phyloP scores from a whole-genome alignment of 2,329 filamentous ascomycete species.

The Aspergillus melleus region DNA sequence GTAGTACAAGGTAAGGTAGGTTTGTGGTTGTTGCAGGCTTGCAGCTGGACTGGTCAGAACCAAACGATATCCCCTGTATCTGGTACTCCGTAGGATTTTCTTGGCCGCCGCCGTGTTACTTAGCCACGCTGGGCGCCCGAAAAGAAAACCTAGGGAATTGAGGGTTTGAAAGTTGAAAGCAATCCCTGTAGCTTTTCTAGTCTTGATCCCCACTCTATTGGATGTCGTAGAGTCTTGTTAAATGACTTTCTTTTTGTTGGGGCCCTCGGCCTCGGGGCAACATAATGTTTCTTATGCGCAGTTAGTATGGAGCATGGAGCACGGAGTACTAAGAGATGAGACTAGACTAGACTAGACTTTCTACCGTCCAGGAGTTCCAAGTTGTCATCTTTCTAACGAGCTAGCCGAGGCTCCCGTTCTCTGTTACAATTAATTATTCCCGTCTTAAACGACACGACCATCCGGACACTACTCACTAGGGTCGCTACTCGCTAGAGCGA shows the following conservation, averaged over 20 bases:
- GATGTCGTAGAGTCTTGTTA: not conserved
- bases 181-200: not conserved
- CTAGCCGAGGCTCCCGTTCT: not conserved
- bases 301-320: no score
- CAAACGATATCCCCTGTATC: not conserved
- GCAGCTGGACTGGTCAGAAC: not conserved
- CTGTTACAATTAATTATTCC: not conserved
- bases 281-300: no score
- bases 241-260: no score
- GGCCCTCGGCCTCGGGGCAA: no score
- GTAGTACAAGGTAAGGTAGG: not conserved
- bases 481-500: no score
- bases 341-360: not conserved
- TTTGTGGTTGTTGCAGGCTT: not conserved
- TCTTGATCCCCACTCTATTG: not conserved
- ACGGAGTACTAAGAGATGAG: no score
- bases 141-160: not conserved
- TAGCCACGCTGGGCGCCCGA: not conserved
- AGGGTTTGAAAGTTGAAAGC: not conserved
- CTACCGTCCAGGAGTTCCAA: not conserved
- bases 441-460: not conserved
- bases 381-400: not conserved
- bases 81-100: not conserved
- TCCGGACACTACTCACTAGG: not conserved
- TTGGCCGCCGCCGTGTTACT: not conserved